These are phyloP conservation scores for Suhomyces sp. DNA, from an alignment of 805 yeast genomes.

Conservation along the genomic window DNA sequence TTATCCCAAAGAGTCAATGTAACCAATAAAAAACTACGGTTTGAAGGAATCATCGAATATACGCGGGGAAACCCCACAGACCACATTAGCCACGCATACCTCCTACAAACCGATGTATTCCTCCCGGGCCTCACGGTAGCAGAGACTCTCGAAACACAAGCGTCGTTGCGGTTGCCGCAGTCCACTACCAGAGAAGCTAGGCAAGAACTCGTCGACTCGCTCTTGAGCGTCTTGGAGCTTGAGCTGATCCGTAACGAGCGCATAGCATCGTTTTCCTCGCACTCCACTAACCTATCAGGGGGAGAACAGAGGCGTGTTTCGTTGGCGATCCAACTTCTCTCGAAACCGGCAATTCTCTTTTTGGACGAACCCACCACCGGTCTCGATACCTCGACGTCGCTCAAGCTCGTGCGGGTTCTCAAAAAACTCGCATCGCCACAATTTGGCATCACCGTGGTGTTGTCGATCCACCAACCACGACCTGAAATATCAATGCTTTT, in stretches of 20 bases:
- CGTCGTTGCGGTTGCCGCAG: slow-evolving; percentile 62
- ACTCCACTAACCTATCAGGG: slow-evolving; percentile 67
- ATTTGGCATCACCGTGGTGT: slow-evolving; percentile 67
- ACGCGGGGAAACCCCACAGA: neutral
- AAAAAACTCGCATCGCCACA: slow-evolving; percentile 42
- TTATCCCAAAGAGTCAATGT: slow-evolving; percentile 51
- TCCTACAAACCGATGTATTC: slow-evolving; percentile 72
- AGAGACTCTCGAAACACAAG: slow-evolving; percentile 69
- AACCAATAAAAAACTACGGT: slow-evolving; percentile 37
- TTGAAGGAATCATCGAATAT: slow-evolving; percentile 44
- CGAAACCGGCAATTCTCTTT: slow-evolving; percentile 73
- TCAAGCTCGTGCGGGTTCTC: slow-evolving; percentile 57
- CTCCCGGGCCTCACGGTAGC: slow-evolving; percentile 68
- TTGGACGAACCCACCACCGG: slow-evolving; percentile 91
- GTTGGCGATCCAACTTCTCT: slow-evolving; percentile 71
- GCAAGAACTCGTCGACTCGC: slow-evolving; percentile 49
- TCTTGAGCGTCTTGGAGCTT: slow-evolving; percentile 63
- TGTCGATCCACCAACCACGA: slow-evolving; percentile 84
- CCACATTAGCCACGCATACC: slow-evolving; percentile 49
- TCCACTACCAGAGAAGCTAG: slow-evolving; percentile 44
- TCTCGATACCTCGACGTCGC: slow-evolving; percentile 74
- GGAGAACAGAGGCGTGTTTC: slow-evolving; percentile 81
- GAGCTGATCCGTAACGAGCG: slow-evolving; percentile 58
- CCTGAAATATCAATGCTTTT: slow-evolving; percentile 68
- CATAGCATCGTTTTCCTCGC: slow-evolving; percentile 50